Percentiles rank a stretch among this genome's conserved stretches.
These are phyloP conservation scores for Musa balbisiana DNA, from an alignment of 202 grass and related monocot genomes.

Conservation along the genomic window DNA sequence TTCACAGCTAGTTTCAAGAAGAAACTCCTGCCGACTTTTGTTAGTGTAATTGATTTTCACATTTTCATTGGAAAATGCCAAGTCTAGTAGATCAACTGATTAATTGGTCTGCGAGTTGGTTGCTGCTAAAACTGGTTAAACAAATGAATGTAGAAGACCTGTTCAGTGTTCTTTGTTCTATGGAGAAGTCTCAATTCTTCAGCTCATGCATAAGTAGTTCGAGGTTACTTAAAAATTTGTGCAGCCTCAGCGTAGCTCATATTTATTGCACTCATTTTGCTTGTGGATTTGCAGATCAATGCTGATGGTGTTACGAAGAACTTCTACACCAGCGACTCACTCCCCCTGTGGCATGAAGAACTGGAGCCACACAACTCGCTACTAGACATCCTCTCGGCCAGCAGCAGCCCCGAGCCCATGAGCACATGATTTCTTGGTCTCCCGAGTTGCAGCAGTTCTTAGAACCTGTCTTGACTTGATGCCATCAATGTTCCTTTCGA, in stretches of 20 bases:
- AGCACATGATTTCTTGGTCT: slow-evolving; percentile 17
- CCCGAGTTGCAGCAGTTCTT: too few relatives aligned
- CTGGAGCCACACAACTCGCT: slow-evolving; percentile 64
- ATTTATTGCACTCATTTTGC: not conserved
- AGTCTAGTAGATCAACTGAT: not conserved
- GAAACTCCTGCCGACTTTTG: not conserved
- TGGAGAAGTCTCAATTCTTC: not conserved
- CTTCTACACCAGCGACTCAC: slow-evolving; percentile 55
- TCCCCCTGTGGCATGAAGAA: slow-evolving; percentile 79
- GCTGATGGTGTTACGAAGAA: slow-evolving; percentile 56
- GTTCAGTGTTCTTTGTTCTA: not conserved
- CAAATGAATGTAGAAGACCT: not conserved
- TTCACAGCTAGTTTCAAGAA: too few relatives aligned
- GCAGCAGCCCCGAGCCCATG: slow-evolving; percentile 67
- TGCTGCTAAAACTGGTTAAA: not conserved
- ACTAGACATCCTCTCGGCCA: slow-evolving; percentile 62
- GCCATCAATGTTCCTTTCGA: not conserved
- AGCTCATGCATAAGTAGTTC: not conserved
- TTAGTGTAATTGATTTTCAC: not conserved
- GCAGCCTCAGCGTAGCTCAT: not conserved
- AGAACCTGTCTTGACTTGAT: not conserved
- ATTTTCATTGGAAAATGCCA: not conserved
- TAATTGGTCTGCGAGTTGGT: not conserved
- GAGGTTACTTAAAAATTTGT: not conserved
- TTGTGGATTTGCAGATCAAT: slow-evolving; percentile 44